Conservation (phyloP, 2,329 filamentous ascomycete species). For the Aciculosporium take region DNA sequence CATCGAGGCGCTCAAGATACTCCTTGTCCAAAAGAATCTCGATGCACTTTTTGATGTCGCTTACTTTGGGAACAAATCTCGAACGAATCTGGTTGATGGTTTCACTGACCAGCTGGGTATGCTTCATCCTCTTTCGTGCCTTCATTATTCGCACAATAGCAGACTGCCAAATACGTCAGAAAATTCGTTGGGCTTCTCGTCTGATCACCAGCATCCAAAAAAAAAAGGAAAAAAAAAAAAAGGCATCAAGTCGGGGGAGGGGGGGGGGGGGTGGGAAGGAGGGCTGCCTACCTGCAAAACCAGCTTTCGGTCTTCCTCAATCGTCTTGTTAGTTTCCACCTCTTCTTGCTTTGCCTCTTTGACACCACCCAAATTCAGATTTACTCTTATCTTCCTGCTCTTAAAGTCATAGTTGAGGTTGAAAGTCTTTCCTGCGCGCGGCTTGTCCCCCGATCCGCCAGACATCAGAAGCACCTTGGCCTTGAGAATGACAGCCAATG, state of each 20-base stretch:
- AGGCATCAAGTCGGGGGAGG: no score
- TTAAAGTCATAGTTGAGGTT: slow-evolving; percentile 89
- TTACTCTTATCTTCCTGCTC: slow-evolving; percentile 95
- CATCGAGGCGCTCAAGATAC: slow-evolving; percentile 89
- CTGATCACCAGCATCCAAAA: no score
- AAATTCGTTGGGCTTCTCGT: background rate
- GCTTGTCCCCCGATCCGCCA: slow-evolving; percentile 55
- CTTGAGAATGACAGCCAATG: slow-evolving; percentile 75
- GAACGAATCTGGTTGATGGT: slow-evolving; percentile 90
- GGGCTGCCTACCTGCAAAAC: slow-evolving; percentile 68
- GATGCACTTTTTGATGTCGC: slow-evolving; percentile 98
- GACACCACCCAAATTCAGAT: slow-evolving; percentile 88
- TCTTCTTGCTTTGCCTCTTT: slow-evolving; percentile 93
- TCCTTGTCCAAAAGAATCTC: slow-evolving; percentile 98
- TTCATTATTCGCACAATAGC: slow-evolving; percentile 99
- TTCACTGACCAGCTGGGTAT: slow-evolving; percentile 83
- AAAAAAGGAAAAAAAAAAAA: background rate
- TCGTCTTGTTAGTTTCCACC: slow-evolving; percentile 96
- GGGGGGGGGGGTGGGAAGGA: background rate
- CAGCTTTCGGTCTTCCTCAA: slow-evolving; percentile 94
- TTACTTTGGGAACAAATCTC: slow-evolving; percentile 82
- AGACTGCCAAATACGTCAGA: slow-evolving; percentile 44
- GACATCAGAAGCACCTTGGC: slow-evolving; percentile 72
- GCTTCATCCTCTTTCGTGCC: slow-evolving; percentile 97
- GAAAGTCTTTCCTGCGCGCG: slow-evolving; percentile 65